Conservation (phyloP, 257 asterid species). For the Primulina huaijiensis region DNA sequence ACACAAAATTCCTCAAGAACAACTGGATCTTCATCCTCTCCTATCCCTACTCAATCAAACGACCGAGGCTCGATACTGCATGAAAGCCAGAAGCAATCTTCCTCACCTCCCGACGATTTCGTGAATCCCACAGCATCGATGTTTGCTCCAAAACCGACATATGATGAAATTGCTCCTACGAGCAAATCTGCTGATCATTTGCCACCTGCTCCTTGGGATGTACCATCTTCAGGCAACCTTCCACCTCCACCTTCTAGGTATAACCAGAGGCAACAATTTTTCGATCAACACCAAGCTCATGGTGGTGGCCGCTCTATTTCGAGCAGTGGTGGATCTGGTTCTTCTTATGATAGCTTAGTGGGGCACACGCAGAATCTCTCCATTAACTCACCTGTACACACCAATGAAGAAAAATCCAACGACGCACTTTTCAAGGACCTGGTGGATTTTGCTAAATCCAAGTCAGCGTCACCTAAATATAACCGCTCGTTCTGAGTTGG, state of each 20-base stretch:
- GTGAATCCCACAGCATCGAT: constrained; percentile 76
- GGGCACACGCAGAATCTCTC: constrained; percentile 78
- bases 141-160: constrained; percentile 47
- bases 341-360: constrained; percentile 65
- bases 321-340: constrained; percentile 57
- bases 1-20: constrained; percentile 44
- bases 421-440: constrained; percentile 87
- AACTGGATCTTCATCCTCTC: constrained; percentile 39
- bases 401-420: constrained; percentile 65
- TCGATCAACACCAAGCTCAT: constrained; percentile 45
- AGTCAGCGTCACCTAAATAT: constrained; percentile 79
- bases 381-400: constrained; percentile 46
- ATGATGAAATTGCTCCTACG: constrained; percentile 37
- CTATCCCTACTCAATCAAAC: constrained; percentile 46
- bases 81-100: constrained; percentile 37
- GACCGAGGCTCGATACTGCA: constrained; percentile 31
- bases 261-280: constrained; percentile 83
- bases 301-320: constrained; percentile 44
- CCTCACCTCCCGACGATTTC: constrained; percentile 61
- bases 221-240: constrained; percentile 37
- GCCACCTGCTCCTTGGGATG: constrained; percentile 63
- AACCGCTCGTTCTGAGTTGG: constrained; percentile 52
- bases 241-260: constrained; percentile 81
- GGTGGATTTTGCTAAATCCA: constrained; percentile 88
- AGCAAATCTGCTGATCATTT: constrained; percentile 51